Percentiles rank a stretch among this genome's conserved stretches.
Conservation (phyloP, 2,329 filamentous ascomycete species). For the Phaeophleospora eucalypticola region DNA sequence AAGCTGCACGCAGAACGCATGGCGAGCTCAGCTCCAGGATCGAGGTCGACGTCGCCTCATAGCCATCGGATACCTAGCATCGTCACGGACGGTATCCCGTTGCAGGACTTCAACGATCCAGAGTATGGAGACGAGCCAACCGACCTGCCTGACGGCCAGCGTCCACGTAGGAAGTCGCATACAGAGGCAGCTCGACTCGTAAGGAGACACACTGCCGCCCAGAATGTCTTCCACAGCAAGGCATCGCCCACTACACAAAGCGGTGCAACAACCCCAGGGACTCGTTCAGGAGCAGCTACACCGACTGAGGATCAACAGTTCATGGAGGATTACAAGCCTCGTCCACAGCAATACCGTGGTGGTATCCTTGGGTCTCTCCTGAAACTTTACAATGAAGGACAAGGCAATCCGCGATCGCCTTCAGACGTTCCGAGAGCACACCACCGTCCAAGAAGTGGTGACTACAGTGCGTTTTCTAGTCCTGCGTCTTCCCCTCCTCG, state of each 20-base stretch:
- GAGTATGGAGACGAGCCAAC: conserved; percentile 15
- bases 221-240: conserved; percentile 12
- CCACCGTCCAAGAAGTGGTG: conserved; percentile 24
- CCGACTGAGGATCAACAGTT: conserved; percentile 47
- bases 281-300: conserved; percentile 46
- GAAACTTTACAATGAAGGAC: conserved; percentile 57
- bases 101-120: conserved; percentile 24
- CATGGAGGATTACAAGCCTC: conserved; percentile 59
- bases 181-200: conserved; percentile 45
- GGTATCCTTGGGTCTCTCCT: conserved; percentile 70
- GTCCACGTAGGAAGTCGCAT: conserved; percentile 26
- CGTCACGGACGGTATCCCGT: conserved; percentile 26
- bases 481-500: conserved; percentile 39
- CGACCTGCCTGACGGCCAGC: conserved; percentile 14
- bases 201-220: conserved; percentile 35
- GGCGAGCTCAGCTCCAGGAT: conserved; percentile 27
- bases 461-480: conserved; percentile 29
- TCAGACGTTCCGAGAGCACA: conserved; percentile 11
- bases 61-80: conserved; percentile 9
- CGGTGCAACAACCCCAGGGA: conserved; percentile 19
- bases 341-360: conserved; percentile 64
- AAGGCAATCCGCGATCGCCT: conserved; percentile 19
- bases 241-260: conserved; percentile 7
- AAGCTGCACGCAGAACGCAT: conserved; percentile 32
- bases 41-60: conserved; percentile 27